Conservation (phyloP, 257 asterid species). For the Catharanthus roseus region DNA sequence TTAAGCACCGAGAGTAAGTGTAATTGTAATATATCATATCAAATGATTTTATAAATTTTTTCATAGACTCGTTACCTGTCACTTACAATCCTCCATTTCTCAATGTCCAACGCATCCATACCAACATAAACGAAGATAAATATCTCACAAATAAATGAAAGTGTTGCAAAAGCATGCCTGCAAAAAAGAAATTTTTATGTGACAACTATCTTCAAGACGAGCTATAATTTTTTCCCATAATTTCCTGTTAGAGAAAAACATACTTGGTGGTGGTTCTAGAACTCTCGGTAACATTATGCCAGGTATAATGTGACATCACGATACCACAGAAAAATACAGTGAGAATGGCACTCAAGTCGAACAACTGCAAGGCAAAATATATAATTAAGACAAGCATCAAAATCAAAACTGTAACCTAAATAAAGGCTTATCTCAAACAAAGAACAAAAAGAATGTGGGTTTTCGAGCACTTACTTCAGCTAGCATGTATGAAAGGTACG, state of each 20-base stretch:
- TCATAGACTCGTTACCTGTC: slow-evolving; percentile 46
- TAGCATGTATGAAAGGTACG: slow-evolving; percentile 92
- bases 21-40: background rate
- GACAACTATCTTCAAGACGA: background rate
- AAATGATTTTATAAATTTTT: slow-evolving; percentile 3
- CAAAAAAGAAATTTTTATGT: slow-evolving; percentile 5
- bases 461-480: slow-evolving; percentile 71
- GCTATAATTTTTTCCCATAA: background rate
- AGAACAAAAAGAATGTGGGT: slow-evolving; percentile 6
- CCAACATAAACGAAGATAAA: slow-evolving; percentile 95
- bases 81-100: slow-evolving; percentile 83
- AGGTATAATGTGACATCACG: slow-evolving; percentile 98
- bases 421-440: background rate
- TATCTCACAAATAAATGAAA: slow-evolving; percentile 87
- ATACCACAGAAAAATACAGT: slow-evolving; percentile 98
- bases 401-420: background rate
- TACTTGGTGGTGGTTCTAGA: slow-evolving; percentile 96
- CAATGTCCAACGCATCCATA: slow-evolving; percentile 98
- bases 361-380: slow-evolving; percentile 51
- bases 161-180: slow-evolving; percentile 94
- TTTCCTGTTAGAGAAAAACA: slow-evolving; percentile 11
- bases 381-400: slow-evolving; percentile 11
- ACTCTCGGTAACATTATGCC: slow-evolving; percentile 99
- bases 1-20: slow-evolving; percentile 2
- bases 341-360: slow-evolving; percentile 85